phyloP scores from a whole-genome alignment of 2,329 filamentous ascomycete genomes.

The Phialocephala subalpina region DNA sequence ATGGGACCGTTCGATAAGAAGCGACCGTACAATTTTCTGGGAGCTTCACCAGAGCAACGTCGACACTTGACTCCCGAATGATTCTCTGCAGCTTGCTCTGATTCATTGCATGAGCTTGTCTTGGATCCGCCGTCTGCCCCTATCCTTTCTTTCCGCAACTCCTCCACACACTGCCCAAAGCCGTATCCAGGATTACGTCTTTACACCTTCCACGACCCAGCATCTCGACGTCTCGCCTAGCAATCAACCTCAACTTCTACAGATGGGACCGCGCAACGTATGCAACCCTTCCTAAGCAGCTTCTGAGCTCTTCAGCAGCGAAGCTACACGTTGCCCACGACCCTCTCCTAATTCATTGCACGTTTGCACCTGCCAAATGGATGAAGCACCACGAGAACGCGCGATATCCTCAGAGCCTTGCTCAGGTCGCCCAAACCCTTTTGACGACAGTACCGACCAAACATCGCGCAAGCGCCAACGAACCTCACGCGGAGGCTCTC shows the following conservation, averaged over 20 bases:
- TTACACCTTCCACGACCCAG: not conserved
- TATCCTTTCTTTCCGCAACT: conserved; percentile 2
- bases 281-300: conserved; percentile 33
- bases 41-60: conserved; percentile 10
- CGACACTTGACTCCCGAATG: conserved; percentile 2
- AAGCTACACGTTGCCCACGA: conserved; percentile 30
- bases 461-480: conserved; percentile 66
- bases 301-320: conserved; percentile 36
- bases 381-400: conserved; percentile 58
- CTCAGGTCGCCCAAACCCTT: conserved; percentile 70
- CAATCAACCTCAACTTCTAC: conserved; percentile 5
- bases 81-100: conserved; percentile 14
- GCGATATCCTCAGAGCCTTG: conserved; percentile 69
- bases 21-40: conserved; percentile 1
- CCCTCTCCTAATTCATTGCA: conserved; percentile 55
- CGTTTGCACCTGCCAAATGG: conserved; percentile 50
- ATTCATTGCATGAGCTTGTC: conserved; percentile 1
- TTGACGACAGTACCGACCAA: conserved; percentile 61
- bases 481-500: conserved; percentile 63
- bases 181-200: not conserved
- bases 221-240: conserved; percentile 10
- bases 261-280: conserved; percentile 15
- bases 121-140: conserved; percentile 8
- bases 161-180: not conserved
- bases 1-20: conserved; percentile 15